These are phyloP conservation scores for Moesziomyces sp. DNA, from an alignment of 1,284 basidiomycete species.

Conservation along the genomic window DNA sequence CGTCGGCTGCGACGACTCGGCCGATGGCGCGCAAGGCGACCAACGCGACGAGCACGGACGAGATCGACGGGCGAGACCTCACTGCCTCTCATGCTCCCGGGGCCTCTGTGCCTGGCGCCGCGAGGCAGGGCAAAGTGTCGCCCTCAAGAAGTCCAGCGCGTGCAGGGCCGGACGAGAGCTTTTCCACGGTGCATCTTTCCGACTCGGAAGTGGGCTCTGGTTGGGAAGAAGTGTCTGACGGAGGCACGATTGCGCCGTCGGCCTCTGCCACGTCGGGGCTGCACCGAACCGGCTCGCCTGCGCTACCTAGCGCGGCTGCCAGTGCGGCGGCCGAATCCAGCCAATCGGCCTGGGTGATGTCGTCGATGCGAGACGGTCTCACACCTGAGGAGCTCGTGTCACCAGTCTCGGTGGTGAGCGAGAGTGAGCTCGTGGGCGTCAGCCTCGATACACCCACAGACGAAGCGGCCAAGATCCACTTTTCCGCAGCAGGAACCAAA, in stretches of 20 bases:
- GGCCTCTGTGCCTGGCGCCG: not conserved
- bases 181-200: constrained; percentile 35
- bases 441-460: constrained; percentile 14
- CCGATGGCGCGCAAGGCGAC: constrained; percentile 7
- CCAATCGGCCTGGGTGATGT: no score
- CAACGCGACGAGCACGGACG: not conserved
- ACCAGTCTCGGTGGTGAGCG: constrained; percentile 9
- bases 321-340: no score
- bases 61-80: constrained; percentile 8
- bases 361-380: no score
- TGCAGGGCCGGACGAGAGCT: constrained; percentile 35
- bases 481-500: no score
- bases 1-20: constrained; percentile 35
- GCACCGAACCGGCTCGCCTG: constrained; percentile 14
- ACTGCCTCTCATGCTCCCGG: constrained; percentile 2
- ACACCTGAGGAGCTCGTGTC: not conserved
- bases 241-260: constrained; percentile 38
- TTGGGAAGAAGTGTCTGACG: constrained; percentile 54
- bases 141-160: constrained; percentile 14
- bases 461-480: not conserved
- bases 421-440: constrained; percentile 18
- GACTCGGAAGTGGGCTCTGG: constrained; percentile 43
- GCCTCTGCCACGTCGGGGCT: constrained; percentile 6
- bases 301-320: not conserved
- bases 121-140: not conserved